Percentiles rank a stretch among this genome's conserved stretches.
phyloP scores from a whole-genome alignment of 225 moss, liverwort and hornwort species.

The Bryum argenteum region DNA sequence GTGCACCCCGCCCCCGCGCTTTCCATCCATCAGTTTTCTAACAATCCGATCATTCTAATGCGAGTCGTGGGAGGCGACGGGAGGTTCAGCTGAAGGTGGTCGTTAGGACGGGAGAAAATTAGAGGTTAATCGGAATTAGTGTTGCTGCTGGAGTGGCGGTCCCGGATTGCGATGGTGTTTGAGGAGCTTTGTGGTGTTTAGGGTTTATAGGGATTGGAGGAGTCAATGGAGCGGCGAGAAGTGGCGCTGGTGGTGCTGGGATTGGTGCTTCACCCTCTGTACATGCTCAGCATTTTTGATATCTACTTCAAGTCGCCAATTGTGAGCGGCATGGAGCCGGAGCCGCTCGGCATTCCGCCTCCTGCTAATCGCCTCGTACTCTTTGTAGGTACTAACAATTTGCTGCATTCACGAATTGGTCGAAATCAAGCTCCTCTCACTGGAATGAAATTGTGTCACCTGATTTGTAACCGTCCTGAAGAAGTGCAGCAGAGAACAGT shows the following conservation, averaged over 20 bases:
- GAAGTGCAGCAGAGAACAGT: too few relatives aligned
- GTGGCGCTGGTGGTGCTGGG: constrained; percentile 79
- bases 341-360: constrained; percentile 64
- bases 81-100: constrained; percentile 38
- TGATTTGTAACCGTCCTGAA: background rate
- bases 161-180: background rate
- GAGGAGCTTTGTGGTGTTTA: background rate
- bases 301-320: constrained; percentile 99
- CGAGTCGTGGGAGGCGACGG: background rate
- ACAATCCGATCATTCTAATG: too few relatives aligned
- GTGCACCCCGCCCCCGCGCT: too few relatives aligned
- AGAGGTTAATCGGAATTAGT: too few relatives aligned
- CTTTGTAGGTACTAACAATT: constrained; percentile 67
- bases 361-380: constrained; percentile 95
- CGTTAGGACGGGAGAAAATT: background rate
- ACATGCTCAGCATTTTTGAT: constrained; percentile 97
- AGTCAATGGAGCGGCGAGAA: constrained; percentile 62
- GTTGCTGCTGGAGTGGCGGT: too few relatives aligned
- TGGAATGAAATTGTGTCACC: background rate
- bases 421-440: too few relatives aligned
- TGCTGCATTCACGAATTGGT: background rate
- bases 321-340: constrained; percentile 92
- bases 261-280: constrained; percentile 80
- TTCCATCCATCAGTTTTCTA: background rate
- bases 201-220: background rate